Conservation (phyloP, 2,329 filamentous ascomycete genomes). For the Zymoseptoria tritici region DNA sequence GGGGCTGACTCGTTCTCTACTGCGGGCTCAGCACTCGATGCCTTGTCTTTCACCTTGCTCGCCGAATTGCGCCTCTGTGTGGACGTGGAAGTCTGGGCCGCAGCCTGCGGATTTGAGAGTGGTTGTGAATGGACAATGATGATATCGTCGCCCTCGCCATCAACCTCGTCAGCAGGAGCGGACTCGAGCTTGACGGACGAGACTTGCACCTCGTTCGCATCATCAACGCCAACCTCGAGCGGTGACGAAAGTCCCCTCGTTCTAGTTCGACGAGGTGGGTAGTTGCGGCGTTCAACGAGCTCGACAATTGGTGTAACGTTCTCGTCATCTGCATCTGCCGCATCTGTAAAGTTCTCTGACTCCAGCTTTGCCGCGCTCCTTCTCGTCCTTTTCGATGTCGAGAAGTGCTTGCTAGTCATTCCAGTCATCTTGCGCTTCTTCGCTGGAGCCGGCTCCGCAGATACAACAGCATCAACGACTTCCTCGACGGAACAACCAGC, state of each 20-base stretch:
- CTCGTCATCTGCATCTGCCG: not conserved
- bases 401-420: slow-evolving; percentile 28
- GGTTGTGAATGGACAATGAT: not conserved
- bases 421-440: slow-evolving; percentile 28
- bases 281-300: not conserved
- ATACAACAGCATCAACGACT: slow-evolving; percentile 1
- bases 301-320: not conserved
- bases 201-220: not conserved
- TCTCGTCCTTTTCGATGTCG: slow-evolving; percentile 12
- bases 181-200: not conserved
- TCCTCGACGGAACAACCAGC: not conserved
- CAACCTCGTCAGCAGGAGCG: not conserved
- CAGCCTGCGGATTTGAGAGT: not conserved
- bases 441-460: not conserved
- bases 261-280: not conserved
- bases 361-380: not conserved
- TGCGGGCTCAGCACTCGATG: not conserved
- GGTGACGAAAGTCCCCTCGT: not conserved
- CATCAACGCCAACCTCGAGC: not conserved
- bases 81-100: not conserved
- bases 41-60: not conserved
- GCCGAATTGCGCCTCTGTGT: not conserved
- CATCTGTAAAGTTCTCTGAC: not conserved
- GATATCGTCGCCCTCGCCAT: not conserved
- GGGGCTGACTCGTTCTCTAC: not conserved